phyloP scores from a whole-genome alignment of 306 rosid species.

The Lablab purpureus region DNA sequence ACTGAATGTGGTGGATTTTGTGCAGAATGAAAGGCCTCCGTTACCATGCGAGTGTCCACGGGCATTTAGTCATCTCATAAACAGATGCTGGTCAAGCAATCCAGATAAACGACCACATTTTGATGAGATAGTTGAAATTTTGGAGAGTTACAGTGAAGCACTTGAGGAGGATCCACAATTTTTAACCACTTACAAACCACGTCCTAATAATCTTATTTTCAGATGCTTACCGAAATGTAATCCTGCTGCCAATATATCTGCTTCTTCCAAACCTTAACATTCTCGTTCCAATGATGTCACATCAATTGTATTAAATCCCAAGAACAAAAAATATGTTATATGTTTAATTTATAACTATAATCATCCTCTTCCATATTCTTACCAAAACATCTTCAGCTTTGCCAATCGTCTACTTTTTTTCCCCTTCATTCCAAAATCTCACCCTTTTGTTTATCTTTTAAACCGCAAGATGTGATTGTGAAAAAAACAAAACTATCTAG shows the following conservation, averaged over 20 bases:
- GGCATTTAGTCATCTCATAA: constrained; percentile 77
- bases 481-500: too few relatives aligned
- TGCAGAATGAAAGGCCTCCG: constrained; percentile 96
- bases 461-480: background rate
- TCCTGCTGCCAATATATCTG: constrained; percentile 40
- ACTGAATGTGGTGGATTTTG: constrained; percentile 24
- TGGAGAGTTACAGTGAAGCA: constrained; percentile 70
- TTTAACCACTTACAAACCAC: constrained; percentile 68
- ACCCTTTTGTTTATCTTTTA: background rate
- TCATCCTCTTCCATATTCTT: background rate
- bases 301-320: constrained; percentile 39
- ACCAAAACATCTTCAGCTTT: background rate
- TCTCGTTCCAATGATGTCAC: constrained; percentile 16
- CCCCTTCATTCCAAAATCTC: background rate
- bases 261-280: constrained; percentile 45
- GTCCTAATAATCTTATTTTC: constrained; percentile 40
- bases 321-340: constrained; percentile 22
- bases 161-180: constrained; percentile 77
- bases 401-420: background rate
- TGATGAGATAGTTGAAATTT: constrained; percentile 70
- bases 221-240: constrained; percentile 68
- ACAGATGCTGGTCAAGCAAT: constrained; percentile 87
- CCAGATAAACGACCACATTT: constrained; percentile 87
- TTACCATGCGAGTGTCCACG: constrained; percentile 77
- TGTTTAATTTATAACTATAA: constrained; percentile 22